Conservation (phyloP, 163 green algal genomes). For the Prototheca cutis region DNA sequence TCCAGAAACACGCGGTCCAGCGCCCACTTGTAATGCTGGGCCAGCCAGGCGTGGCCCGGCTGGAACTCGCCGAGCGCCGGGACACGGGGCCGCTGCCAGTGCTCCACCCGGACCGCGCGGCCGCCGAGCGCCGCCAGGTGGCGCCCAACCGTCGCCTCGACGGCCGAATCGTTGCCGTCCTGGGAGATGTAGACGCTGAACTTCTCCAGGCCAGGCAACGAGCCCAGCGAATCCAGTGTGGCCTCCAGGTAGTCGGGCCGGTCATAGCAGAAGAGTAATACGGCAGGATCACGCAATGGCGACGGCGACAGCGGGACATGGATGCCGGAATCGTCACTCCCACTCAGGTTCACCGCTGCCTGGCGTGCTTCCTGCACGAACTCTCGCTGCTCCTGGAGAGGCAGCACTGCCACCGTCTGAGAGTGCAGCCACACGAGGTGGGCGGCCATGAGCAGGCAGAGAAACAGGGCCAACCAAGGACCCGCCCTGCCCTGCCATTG, state of each 20-base stretch:
- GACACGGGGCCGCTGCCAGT: conserved; percentile 17
- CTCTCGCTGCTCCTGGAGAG: too few relatives aligned
- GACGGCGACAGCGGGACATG: too few relatives aligned
- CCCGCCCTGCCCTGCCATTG: too few relatives aligned
- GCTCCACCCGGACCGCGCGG: conserved; percentile 5
- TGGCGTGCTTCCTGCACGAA: too few relatives aligned
- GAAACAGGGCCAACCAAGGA: too few relatives aligned
- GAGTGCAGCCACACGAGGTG: too few relatives aligned
- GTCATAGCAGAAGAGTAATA: conserved; percentile 37
- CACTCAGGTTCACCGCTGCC: too few relatives aligned
- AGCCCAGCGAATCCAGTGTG: conserved; percentile 28
- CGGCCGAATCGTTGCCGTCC: conserved; percentile 25
- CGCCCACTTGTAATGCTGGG: neutral
- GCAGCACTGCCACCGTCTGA: too few relatives aligned
- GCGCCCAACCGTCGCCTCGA: conserved; percentile 4
- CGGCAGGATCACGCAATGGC: conserved; percentile 16
- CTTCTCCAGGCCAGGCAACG: conserved; percentile 9
- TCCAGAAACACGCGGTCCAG: conserved; percentile 1
- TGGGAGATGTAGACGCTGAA: conserved; percentile 44
- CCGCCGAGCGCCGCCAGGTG: neutral
- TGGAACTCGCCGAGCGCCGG: neutral
- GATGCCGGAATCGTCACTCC: too few relatives aligned
- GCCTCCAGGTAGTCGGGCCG: conserved; percentile 41
- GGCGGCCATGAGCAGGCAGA: too few relatives aligned
- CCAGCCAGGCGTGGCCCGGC: conserved; percentile 12